A percentile compares a stretch with the other conserved stretches of the same genome.
Evolutionary conservation across 306 rosid species (phyloP).

Genomic region (Cucumis melo): DNA sequence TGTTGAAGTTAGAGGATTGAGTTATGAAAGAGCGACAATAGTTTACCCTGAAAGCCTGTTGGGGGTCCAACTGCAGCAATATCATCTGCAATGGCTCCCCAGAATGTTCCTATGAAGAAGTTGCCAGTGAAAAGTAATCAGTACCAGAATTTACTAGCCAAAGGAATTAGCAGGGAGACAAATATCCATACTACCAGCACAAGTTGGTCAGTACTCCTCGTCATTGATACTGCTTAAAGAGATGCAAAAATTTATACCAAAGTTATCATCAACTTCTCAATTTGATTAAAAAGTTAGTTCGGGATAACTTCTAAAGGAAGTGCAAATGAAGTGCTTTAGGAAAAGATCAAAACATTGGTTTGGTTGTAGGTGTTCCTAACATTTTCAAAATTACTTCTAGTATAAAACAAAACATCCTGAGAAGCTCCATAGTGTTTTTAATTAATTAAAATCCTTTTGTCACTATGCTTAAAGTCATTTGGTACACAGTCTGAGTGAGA

Average conservation of each 20-base stretch:
- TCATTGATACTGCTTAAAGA: background rate
- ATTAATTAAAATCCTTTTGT: too few species aligned
- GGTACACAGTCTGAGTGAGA: too few species aligned
- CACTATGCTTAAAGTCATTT: too few species aligned
- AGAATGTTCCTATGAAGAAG: slow-evolving; percentile 47
- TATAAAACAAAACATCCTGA: too few species aligned
- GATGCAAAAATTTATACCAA: background rate
- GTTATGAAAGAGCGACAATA: background rate
- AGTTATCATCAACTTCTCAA: background rate
- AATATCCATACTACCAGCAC: background rate
- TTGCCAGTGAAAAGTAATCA: background rate
- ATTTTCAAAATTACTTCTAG: too few species aligned
- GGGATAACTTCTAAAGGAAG: background rate
- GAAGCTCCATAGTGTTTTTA: too few species aligned
- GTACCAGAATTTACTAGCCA: background rate
- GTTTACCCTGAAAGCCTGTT: slow-evolving; percentile 82
- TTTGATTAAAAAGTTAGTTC: background rate
- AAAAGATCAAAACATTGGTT: too few species aligned
- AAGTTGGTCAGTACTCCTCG: background rate
- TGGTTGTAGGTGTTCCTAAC: too few species aligned
- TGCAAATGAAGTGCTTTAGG: too few species aligned
- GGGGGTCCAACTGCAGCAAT: slow-evolving; percentile 57
- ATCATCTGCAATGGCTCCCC: slow-evolving; percentile 53
- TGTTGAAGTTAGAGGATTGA: background rate
- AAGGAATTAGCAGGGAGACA: background rate